These are phyloP conservation scores for Anastatica hierochuntica DNA, from an alignment of 345 rosid species.

Conservation along the genomic window DNA sequence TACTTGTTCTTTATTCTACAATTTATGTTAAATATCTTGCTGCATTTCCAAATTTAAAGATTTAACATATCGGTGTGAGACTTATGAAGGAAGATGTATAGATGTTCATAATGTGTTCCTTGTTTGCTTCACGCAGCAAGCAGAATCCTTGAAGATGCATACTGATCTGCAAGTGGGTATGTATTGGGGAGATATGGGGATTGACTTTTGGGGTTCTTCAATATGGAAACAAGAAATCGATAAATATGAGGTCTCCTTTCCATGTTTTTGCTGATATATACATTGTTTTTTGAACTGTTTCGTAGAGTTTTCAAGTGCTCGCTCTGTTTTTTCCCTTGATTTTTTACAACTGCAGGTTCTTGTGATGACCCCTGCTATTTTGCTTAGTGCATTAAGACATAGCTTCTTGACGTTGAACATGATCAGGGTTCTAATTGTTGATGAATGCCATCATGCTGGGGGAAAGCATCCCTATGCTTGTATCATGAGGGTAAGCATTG, in stretches of 20 bases:
- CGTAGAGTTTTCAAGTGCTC: slow-evolving; percentile 2
- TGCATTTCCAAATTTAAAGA: neutral
- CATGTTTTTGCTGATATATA: neutral
- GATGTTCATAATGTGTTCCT: neutral
- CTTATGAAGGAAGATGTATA: neutral
- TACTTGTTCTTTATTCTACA: neutral
- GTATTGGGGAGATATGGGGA: slow-evolving; percentile 81
- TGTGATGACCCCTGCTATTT: slow-evolving; percentile 90
- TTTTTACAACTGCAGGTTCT: slow-evolving; percentile 45
- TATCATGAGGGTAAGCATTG: slow-evolving; percentile 60
- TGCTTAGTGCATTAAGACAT: slow-evolving; percentile 63
- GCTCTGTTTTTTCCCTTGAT: neutral
- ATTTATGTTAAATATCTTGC: neutral
- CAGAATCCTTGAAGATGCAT: slow-evolving; percentile 51
- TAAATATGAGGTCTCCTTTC: slow-evolving; percentile 49
- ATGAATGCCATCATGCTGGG: slow-evolving; percentile 87
- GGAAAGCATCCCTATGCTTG: slow-evolving; percentile 69
- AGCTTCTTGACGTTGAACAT: slow-evolving; percentile 41
- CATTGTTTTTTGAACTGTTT: neutral
- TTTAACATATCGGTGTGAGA: neutral
- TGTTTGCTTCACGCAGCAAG: slow-evolving; percentile 47
- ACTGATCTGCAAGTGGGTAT: slow-evolving; percentile 63
- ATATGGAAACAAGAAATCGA: slow-evolving; percentile 48
- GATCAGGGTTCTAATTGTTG: slow-evolving; percentile 73
- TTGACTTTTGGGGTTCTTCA: slow-evolving; percentile 58